These are phyloP conservation scores for Citrus mangshanensis DNA, from an alignment of 345 rosid genomes.

Conservation along the genomic window DNA sequence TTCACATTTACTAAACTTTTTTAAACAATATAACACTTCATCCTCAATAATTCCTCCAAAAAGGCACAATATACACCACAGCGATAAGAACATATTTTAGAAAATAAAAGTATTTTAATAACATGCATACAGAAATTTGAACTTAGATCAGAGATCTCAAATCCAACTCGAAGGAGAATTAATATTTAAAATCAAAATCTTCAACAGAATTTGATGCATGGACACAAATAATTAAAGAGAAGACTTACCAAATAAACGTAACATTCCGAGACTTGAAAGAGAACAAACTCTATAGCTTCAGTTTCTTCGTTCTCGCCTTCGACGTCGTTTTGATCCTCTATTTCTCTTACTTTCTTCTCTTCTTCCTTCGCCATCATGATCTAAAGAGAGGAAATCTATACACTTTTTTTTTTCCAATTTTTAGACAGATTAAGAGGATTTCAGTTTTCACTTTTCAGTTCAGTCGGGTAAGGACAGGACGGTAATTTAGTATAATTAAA, in stretches of 20 bases:
- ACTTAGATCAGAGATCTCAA: neutral
- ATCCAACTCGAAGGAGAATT: neutral
- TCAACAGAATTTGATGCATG: neutral
- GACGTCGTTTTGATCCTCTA: slow-evolving; percentile 20
- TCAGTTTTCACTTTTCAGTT: neutral
- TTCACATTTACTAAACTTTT: neutral
- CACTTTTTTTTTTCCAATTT: neutral
- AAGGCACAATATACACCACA: neutral
- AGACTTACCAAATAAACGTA: slow-evolving; percentile 76
- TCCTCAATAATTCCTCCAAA: neutral
- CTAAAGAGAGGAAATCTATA: slow-evolving; percentile 20
- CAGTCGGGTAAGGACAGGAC: neutral
- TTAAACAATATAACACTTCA: neutral
- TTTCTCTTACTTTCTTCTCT: slow-evolving; percentile 23
- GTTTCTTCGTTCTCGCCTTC: slow-evolving; percentile 46
- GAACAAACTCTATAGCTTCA: slow-evolving; percentile 67
- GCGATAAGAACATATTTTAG: neutral
- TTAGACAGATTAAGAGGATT: neutral
- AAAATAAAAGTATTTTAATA: neutral
- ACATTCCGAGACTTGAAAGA: slow-evolving; percentile 89
- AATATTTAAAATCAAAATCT: neutral
- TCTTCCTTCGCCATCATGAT: slow-evolving; percentile 35
- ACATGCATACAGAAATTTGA: neutral
- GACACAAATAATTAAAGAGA: neutral
- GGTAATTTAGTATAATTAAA: neutral